Base-by-base conservation (phyloP, 345 rosid species). In the Tarenaya hassleriana region DNA sequence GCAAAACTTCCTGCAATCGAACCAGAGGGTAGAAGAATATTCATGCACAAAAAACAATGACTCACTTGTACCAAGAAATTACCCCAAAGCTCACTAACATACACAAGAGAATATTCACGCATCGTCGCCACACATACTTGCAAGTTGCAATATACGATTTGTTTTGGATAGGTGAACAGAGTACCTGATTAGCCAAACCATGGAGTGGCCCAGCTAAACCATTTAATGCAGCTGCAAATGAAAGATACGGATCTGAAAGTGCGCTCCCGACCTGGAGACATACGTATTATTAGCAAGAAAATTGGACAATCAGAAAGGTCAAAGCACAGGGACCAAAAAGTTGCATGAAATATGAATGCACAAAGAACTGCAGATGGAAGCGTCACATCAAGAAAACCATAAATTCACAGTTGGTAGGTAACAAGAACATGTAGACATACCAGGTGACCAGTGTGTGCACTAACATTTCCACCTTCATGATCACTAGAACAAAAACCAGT, bases 201-300 rank as follows among this genome's bases (percentile, higher is more conserved):
- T 94, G 99, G 35, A 94, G 97, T 40, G 99, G 99, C 46, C 99
- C 97, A 71, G 95, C 94, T 66, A 94, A 88, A 61, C 99, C 99
- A 69, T 88, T 94, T 67, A 94, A 63, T 21, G 97, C 99, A 61
- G 94, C 99, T 3, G 95, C 94, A 80, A 85, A 94, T 32, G 97
- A 94, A 60, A 94, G 97, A 73, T 88, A 88, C 19, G 99, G 97
- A 72, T 94, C 99, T 51, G 97, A 81, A 67, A 94, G 94, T 57
- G 97, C 97, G 74, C 97, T 92, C 14, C 77, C 94, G n/a, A 58
- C 85, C 98, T 94, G 83, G 64, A 46, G 61, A 18, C 20, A 21
- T 44, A 16, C 35, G 40, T n/a, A 59, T 14, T 16, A 61, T 59
- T 38, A 43, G 33, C 35, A 55, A 33, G 44, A 34, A 52, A 35